Evolutionary conservation across 108 stramenopile genomes (phyloP).

Genomic region (Heterococcus sp.): DNA sequence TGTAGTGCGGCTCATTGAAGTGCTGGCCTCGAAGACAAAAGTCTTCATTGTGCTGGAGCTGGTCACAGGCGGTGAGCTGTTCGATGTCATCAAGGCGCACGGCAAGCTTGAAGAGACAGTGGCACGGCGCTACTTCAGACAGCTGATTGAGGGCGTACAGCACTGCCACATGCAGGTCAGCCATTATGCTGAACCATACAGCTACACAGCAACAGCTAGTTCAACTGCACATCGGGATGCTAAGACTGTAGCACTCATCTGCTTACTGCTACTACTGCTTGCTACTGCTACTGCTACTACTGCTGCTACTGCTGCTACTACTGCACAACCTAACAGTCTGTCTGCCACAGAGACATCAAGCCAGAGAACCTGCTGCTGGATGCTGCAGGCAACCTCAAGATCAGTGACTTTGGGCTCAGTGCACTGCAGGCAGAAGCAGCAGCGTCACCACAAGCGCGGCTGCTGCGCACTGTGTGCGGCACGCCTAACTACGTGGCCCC

Average conservation of each 20-base stretch:
- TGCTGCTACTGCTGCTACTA: too few species aligned
- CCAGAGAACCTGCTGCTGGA: constrained; percentile 79
- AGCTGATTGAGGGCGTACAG: constrained; percentile 70
- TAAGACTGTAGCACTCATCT: too few species aligned
- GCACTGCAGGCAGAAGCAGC: constrained; percentile 64
- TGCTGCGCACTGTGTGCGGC: constrained; percentile 73
- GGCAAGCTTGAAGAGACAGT: constrained; percentile 64
- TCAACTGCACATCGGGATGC: too few species aligned
- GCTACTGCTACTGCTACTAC: too few species aligned
- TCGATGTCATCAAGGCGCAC: constrained; percentile 72
- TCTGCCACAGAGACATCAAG: constrained; percentile 49
- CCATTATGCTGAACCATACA: too few species aligned
- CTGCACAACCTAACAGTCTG: constrained; percentile 16
- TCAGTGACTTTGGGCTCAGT: constrained; percentile 91
- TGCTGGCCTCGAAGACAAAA: constrained; percentile 73
- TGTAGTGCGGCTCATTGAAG: too few species aligned
- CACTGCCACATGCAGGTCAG: constrained; percentile 65
- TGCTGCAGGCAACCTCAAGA: constrained; percentile 77
- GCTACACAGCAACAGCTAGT: too few species aligned
- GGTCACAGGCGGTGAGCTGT: constrained; percentile 79
- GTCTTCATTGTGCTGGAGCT: constrained; percentile 86
- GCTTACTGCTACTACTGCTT: too few species aligned
- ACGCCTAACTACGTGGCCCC: constrained; percentile 75
- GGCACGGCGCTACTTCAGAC: constrained; percentile 72
- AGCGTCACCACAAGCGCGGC: constrained; percentile 49